phyloP scores from a whole-genome alignment of 2,329 filamentous ascomycete species.

The Paramyrothecium sp. region DNA sequence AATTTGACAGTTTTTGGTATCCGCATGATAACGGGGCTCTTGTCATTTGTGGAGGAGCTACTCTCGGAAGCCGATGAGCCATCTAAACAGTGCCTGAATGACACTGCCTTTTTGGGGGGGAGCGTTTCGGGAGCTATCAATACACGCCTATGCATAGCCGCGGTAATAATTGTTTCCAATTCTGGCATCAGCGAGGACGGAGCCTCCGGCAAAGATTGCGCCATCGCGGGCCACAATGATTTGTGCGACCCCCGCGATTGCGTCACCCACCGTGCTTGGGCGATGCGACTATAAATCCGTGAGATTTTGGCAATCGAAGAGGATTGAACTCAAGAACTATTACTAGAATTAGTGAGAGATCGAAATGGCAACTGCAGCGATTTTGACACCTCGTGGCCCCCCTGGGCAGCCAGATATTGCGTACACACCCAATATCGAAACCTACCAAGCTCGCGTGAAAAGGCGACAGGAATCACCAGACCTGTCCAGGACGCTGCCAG shows the following conservation, averaged over 20 bases:
- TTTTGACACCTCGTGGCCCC: constrained; percentile 16
- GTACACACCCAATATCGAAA: constrained; percentile 49
- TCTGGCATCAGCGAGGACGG: no score
- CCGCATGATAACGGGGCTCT: no score
- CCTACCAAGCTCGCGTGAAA: constrained; percentile 46
- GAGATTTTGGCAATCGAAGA: neutral
- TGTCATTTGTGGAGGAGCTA: no score
- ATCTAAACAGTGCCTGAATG: no score
- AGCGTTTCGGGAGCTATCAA: no score
- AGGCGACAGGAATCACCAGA: constrained; percentile 34
- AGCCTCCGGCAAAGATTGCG: neutral
- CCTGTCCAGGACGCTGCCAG: constrained; percentile 35
- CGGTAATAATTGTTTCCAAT: no score
- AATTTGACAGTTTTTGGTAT: no score
- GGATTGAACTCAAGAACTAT: neutral
- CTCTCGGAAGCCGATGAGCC: no score
- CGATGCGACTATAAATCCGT: neutral
- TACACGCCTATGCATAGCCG: no score
- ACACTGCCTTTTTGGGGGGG: no score
- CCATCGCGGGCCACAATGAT: neutral
- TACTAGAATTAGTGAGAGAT: neutral
- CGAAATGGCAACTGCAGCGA: constrained; percentile 19
- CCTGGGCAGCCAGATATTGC: constrained; percentile 52
- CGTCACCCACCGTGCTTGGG: neutral
- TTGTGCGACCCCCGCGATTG: neutral